Evolutionary conservation across 2,329 filamentous ascomycete species (phyloP).

Genomic region (Pezicula carpinea): DNA sequence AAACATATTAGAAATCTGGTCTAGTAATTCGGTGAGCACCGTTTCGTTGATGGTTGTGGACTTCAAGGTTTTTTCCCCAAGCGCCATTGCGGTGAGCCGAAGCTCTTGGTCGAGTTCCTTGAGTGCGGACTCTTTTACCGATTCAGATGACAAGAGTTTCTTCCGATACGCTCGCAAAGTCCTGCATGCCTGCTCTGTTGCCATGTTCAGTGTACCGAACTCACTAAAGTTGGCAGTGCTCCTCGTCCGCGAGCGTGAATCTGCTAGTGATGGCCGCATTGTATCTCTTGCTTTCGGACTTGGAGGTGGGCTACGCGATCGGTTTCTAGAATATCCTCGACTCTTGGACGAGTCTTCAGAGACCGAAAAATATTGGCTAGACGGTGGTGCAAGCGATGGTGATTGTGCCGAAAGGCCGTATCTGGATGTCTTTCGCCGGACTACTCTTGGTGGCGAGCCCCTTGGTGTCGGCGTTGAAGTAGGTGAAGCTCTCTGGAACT

Average conservation of each 20-base stretch:
- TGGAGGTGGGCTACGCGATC: slow-evolving; percentile 26
- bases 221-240: slow-evolving; percentile 38
- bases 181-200: slow-evolving; percentile 60
- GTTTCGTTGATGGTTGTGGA: slow-evolving; percentile 50
- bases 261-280: slow-evolving; percentile 50
- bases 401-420: slow-evolving; percentile 45
- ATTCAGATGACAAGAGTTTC: slow-evolving; percentile 52
- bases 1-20: slow-evolving; percentile 69
- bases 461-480: slow-evolving; percentile 35
- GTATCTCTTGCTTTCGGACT: slow-evolving; percentile 26
- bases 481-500: slow-evolving; percentile 58
- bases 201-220: slow-evolving; percentile 54
- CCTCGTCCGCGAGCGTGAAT: slow-evolving; percentile 43
- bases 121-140: slow-evolving; percentile 52
- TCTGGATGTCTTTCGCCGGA: slow-evolving; percentile 50
- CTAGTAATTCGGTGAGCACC: slow-evolving; percentile 59
- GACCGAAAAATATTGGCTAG: slow-evolving; percentile 23
- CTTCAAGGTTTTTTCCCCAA: slow-evolving; percentile 34
- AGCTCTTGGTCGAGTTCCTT: slow-evolving; percentile 61
- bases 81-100: slow-evolving; percentile 55
- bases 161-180: slow-evolving; percentile 58
- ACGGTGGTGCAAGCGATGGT: slow-evolving; percentile 36
- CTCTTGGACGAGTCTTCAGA: slow-evolving; percentile 24
- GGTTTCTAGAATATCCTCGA: slow-evolving; percentile 14
- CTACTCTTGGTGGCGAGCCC: slow-evolving; percentile 49